Conservation (phyloP, 164 flowering plant genomes). For the Pachysandra terminalis region DNA sequence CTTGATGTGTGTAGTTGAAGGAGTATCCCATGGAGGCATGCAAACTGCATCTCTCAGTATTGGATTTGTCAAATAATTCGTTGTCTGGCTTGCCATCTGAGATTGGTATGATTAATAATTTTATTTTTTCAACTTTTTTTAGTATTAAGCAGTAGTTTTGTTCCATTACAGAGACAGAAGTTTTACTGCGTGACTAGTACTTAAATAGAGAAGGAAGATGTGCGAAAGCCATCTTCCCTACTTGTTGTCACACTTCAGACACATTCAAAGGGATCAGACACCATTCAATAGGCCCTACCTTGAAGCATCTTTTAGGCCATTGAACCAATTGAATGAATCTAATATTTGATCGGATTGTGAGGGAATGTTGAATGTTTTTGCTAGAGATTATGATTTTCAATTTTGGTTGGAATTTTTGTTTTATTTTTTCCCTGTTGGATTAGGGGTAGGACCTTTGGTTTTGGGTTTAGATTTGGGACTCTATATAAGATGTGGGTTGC, state of each 20-base stretch:
- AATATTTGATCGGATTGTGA: background rate
- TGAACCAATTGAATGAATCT: background rate
- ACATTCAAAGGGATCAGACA: background rate
- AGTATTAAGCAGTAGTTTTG: background rate
- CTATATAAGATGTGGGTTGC: no score
- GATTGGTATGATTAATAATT: conserved; percentile 54
- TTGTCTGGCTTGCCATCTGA: conserved; percentile 83
- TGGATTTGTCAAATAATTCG: conserved; percentile 94
- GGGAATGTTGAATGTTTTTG: no score
- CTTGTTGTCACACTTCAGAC: background rate
- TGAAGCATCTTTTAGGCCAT: background rate
- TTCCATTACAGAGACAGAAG: background rate
- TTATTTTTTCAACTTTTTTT: background rate
- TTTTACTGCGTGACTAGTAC: background rate
- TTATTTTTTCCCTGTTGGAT: no score
- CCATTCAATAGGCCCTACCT: background rate
- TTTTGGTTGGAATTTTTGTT: no score
- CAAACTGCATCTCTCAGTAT: conserved; percentile 64
- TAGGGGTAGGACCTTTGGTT: no score
- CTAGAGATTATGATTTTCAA: no score
- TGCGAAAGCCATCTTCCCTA: background rate
- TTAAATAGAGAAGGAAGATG: background rate
- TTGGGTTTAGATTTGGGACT: no score
- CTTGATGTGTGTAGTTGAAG: conserved; percentile 58
- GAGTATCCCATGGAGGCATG: conserved; percentile 90